A percentile compares a stretch with the other conserved stretches of the same genome.
Conservation (phyloP, 2,329 filamentous ascomycete genomes). For the Hypoxylon sp. region DNA sequence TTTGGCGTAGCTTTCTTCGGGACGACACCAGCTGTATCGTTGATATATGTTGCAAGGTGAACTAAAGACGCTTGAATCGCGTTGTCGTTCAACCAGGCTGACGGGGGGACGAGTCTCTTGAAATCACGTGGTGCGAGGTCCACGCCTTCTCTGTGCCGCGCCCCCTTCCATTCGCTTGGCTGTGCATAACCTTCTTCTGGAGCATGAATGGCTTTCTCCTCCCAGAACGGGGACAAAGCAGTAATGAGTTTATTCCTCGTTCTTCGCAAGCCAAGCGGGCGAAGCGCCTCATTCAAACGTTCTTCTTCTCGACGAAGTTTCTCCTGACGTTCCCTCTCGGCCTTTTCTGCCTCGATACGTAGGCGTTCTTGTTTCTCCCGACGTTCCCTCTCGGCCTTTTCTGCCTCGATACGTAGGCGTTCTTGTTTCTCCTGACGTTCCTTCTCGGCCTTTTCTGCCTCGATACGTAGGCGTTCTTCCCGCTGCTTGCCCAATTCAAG, state of each 20-base stretch:
- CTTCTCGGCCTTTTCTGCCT: constrained; percentile 27
- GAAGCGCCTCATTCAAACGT: constrained; percentile 32
- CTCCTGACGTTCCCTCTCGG: constrained; percentile 27
- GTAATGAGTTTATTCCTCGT: constrained; percentile 44
- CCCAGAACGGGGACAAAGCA: constrained; percentile 46
- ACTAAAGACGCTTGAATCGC: constrained; percentile 77
- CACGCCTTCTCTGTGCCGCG: constrained; percentile 61
- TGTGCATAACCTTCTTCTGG: constrained; percentile 19
- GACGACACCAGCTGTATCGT: constrained; percentile 68
- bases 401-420: constrained; percentile 35
- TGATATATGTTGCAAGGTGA: constrained; percentile 72
- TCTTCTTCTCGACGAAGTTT: constrained; percentile 34
- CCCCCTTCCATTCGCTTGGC: constrained; percentile 46
- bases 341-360: constrained; percentile 35
- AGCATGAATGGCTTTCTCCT: constrained; percentile 40
- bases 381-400: constrained; percentile 26
- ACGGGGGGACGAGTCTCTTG: constrained; percentile 69
- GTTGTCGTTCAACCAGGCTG: constrained; percentile 82
- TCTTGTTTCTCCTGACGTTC: constrained; percentile 32
- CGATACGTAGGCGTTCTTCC: constrained; percentile 35
- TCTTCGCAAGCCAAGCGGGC: constrained; percentile 46
- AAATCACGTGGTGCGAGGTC: constrained; percentile 73
- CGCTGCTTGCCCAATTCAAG: constrained; percentile 36
- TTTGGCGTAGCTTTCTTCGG: constrained; percentile 67
- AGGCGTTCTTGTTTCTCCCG: constrained; percentile 37